Base-by-base conservation (phyloP, 1,139 yeast genomes). In the Scheffersomyces stambukii region DNA sequence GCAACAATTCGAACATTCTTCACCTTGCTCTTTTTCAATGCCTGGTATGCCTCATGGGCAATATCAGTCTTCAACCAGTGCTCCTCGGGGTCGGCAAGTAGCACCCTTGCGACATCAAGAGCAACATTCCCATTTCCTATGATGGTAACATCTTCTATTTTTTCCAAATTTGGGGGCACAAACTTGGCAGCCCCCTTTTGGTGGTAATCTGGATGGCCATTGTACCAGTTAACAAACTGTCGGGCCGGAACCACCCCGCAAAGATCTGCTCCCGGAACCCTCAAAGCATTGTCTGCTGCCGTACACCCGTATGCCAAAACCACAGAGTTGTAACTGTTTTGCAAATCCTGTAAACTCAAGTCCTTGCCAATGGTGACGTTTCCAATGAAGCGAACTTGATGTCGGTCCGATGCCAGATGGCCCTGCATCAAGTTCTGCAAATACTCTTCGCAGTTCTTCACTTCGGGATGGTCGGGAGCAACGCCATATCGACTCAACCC, bases 41-140 rank as follows among this genome's bases (percentile, higher is more conserved):
- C 52, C 4, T 65, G 63, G 14, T 81, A 56, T 0, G 96, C 95
- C 20, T 62, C 58, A 2, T 61, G 55, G 0, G 85, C 63, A 16
- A 91, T 82, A 56, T 91, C 99, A 0, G 96, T 91, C 1, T 61
- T 45, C 6, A 60, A 41, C 85, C 86, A 80, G 36, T 78, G 74
- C 1, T 57, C 40, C 4, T 59, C 57, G 2, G 68, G 65, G 16
- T 77, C 75, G 8, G 80, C 77, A 33, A 89, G 56, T 21, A 91
- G 60, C 2, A 91, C 65, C 31, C 99, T 62, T 1, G 96, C 89
- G 6, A 91, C 78, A 52, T 91, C 99, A 36, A 91, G 59, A 0
- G 98, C 96, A n/a, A 91, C 99, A 49, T 91, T 91, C 23, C 99
- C 99, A 52, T 89, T 89, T 4, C 99, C 99, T n/a, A 91, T 71